A percentile compares a stretch with the other conserved stretches of the same genome.
These are phyloP conservation scores for Pseudoneurospora amorphoporcata DNA, from an alignment of 495 filamentous ascomycete genomes.

Conservation along the genomic window DNA sequence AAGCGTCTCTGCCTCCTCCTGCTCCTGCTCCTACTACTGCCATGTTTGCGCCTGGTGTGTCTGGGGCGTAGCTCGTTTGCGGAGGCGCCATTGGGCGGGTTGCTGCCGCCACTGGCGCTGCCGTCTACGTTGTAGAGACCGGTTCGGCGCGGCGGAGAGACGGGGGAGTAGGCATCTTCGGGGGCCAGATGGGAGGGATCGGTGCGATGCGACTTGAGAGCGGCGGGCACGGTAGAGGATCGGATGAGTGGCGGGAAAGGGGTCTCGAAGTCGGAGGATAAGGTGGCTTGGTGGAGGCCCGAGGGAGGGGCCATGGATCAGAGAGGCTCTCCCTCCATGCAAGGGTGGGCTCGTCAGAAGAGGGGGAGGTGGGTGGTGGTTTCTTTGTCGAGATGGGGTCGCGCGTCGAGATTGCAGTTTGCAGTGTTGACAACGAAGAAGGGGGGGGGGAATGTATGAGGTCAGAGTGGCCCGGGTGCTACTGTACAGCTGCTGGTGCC, in stretches of 20 bases:
- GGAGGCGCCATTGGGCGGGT: background rate
- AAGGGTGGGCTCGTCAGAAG: slow-evolving; percentile 2
- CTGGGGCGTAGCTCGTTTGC: slow-evolving; percentile 7
- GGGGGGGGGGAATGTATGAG: background rate
- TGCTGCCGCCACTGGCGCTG: slow-evolving; percentile 20
- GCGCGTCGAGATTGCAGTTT: background rate
- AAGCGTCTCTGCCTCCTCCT: slow-evolving; percentile 59
- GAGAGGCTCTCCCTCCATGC: slow-evolving; percentile 11
- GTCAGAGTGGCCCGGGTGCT: background rate
- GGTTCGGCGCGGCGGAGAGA: slow-evolving; percentile 46
- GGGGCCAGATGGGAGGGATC: slow-evolving; percentile 57
- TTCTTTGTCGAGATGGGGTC: background rate
- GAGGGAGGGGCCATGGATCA: slow-evolving; percentile 28
- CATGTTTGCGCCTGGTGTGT: slow-evolving; percentile 25
- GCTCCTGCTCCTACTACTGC: slow-evolving; percentile 25
- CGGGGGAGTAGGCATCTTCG: slow-evolving; percentile 68
- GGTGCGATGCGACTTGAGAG: slow-evolving; percentile 25
- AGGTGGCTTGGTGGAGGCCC: slow-evolving; percentile 21
- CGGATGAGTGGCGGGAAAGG: slow-evolving; percentile 22
- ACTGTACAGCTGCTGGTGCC: background rate
- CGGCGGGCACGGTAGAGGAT: slow-evolving; percentile 31
- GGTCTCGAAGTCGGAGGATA: slow-evolving; percentile 18
- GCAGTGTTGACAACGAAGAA: background rate
- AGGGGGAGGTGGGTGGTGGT: background rate
- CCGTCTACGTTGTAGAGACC: slow-evolving; percentile 27